Evolutionary conservation across 345 rosid species (phyloP).

Genomic region (Eucalyptus globulus): DNA sequence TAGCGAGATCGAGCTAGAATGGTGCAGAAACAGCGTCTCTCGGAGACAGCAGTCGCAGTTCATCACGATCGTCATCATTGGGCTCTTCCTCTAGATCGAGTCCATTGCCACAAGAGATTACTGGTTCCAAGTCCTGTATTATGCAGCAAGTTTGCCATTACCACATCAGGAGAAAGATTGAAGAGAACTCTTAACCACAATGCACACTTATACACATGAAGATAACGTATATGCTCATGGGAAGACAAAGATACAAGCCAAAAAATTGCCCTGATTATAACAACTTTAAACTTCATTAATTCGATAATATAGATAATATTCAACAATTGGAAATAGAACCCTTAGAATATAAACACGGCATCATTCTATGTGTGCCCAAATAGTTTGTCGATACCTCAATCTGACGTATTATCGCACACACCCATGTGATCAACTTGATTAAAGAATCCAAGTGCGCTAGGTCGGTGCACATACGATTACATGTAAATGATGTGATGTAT

Average conservation of each 20-base stretch:
- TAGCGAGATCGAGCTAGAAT: background rate
- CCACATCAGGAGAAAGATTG: background rate
- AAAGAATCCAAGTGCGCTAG: background rate
- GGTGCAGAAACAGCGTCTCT: slow-evolving; percentile 13
- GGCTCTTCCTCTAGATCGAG: background rate
- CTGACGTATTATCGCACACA: rapidly evolving
- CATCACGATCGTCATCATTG: background rate
- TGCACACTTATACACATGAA: background rate
- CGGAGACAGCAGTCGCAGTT: background rate
- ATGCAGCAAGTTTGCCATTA: background rate
- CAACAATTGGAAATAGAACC: background rate
- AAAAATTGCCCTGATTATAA: background rate
- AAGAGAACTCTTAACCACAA: background rate
- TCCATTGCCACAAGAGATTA: background rate
- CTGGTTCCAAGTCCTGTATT: slow-evolving; percentile 19
- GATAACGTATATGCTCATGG: background rate
- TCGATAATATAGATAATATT: background rate
- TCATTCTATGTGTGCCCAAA: background rate
- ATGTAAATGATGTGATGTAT: background rate
- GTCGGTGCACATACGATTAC: background rate
- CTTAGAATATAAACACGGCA: background rate
- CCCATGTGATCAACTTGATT: background rate
- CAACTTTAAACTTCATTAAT: background rate
- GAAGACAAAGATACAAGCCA: background rate
- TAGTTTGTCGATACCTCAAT: background rate